Conservation (phyloP, 1,139 yeast species). For the Pichia cactophila region DNA sequence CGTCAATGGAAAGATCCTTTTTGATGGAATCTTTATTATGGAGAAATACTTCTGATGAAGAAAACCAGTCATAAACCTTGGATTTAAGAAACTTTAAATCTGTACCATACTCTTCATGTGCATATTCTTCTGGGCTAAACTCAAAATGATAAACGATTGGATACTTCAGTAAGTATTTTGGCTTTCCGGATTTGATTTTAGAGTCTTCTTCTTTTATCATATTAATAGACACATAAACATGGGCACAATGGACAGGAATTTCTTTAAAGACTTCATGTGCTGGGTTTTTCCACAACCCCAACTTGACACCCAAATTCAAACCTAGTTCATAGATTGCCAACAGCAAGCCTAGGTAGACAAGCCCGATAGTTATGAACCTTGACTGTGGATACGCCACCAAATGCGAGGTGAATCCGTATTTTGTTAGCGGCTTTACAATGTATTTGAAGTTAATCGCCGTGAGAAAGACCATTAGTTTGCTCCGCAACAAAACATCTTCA, state of each 20-base stretch:
- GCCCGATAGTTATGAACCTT: conserved; percentile 34
- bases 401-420: conserved; percentile 19
- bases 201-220: conserved; percentile 25
- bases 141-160: conserved; percentile 62
- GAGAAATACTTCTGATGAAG: conserved; percentile 41
- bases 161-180: conserved; percentile 25
- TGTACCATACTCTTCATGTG: conserved; percentile 65
- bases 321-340: conserved; percentile 38
- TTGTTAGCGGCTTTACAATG: conserved; percentile 11
- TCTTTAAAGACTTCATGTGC: conserved; percentile 62
- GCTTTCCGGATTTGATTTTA: conserved; percentile 12
- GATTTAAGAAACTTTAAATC: conserved; percentile 53
- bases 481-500: not conserved
- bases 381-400: conserved; percentile 22
- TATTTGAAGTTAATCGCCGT: conserved; percentile 10
- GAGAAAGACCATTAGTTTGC: conserved; percentile 2
- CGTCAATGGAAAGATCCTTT: conserved; percentile 27
- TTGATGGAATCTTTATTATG: conserved; percentile 22
- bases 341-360: conserved; percentile 32
- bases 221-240: conserved; percentile 50
- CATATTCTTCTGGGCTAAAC: conserved; percentile 75
- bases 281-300: conserved; percentile 50
- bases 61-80: conserved; percentile 45
- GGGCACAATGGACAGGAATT: conserved; percentile 73
- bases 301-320: conserved; percentile 42